phyloP scores from a whole-genome alignment of 1,284 basidiomycete genomes.

The Rhodotorula sp. region DNA sequence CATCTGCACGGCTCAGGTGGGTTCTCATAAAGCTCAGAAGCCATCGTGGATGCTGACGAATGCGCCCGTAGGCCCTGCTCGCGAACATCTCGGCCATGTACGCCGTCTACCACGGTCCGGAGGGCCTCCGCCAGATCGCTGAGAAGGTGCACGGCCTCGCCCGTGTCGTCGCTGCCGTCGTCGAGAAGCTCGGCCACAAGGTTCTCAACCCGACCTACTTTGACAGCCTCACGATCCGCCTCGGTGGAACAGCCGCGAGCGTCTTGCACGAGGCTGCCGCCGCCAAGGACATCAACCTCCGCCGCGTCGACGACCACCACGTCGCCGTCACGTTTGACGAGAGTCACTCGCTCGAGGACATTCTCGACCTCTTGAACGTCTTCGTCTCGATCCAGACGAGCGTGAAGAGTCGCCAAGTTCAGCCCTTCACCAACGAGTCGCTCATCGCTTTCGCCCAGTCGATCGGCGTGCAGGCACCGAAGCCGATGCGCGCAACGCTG shows the following conservation, averaged over 20 bases:
- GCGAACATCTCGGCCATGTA: constrained; percentile 95
- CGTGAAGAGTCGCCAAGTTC: constrained; percentile 21
- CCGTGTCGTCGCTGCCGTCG: constrained; percentile 67
- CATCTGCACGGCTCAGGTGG: constrained; percentile 31
- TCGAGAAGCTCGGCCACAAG: constrained; percentile 71
- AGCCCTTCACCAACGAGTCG: constrained; percentile 45
- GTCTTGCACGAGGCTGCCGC: constrained; percentile 69
- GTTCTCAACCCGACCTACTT: constrained; percentile 70
- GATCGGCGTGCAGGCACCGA: constrained; percentile 40
- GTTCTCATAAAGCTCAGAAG: constrained; percentile 44
- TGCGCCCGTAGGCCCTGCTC: constrained; percentile 85
- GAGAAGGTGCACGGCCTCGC: constrained; percentile 87
- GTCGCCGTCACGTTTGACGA: constrained; percentile 94
- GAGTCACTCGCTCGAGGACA: constrained; percentile 61
- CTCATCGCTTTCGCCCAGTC: constrained; percentile 49
- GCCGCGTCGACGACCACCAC: constrained; percentile 68
- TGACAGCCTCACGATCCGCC: constrained; percentile 83
- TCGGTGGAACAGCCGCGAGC: constrained; percentile 61
- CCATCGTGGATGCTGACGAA: constrained; percentile 60
- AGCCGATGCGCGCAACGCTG: constrained; percentile 17
- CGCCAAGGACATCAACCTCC: constrained; percentile 75
- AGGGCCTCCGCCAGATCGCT: constrained; percentile 80
- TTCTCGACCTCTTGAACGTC: constrained; percentile 58
- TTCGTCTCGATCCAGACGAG: constrained; percentile 59
- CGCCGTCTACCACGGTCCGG: constrained; percentile 89